Evolutionary conservation across 2,329 filamentous ascomycete genomes (phyloP).

Genomic region (Fusarium longipes): DNA sequence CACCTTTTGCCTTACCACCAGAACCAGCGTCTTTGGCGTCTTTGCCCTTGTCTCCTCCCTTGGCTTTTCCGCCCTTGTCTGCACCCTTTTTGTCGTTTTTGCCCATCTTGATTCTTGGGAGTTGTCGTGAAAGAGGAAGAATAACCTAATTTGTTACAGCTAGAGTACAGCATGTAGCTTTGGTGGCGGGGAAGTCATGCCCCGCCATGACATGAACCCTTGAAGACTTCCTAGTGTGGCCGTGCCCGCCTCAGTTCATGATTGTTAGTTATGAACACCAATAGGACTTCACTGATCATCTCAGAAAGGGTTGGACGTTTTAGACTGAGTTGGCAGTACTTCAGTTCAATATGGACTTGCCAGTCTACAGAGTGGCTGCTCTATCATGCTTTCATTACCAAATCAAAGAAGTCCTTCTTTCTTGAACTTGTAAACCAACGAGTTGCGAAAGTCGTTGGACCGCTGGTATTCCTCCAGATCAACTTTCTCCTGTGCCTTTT

Average conservation of each 20-base stretch:
- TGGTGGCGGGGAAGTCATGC: conserved; percentile 30
- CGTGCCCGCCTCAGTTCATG: background rate
- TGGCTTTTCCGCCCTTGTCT: conserved; percentile 52
- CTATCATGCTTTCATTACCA: background rate
- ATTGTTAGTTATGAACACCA: background rate
- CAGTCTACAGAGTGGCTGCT: background rate
- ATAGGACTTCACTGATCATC: background rate
- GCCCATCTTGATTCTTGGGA: conserved; percentile 46
- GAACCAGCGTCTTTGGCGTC: conserved; percentile 50
- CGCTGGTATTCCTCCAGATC: conserved; percentile 46
- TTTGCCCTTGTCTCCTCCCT: conserved; percentile 34
- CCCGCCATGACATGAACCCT: conserved; percentile 34
- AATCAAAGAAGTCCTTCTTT: conserved; percentile 9
- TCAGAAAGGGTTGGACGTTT: background rate
- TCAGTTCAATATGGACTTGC: conserved; percentile 5
- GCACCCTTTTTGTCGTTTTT: conserved; percentile 57
- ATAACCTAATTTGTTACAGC: conserved; percentile 1
- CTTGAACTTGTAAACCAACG: conserved; percentile 34
- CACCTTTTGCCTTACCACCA: conserved; percentile 62
- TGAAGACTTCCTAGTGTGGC: conserved; percentile 17
- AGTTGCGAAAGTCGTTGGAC: conserved; percentile 43
- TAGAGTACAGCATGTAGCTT: background rate
- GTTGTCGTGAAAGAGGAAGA: conserved; percentile 16
- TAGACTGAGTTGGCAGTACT: background rate
- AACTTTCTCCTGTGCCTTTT: conserved; percentile 47